Percentiles rank a stretch among this genome's conserved stretches.
Evolutionary conservation across 164 flowering plant species (phyloP).

Genomic region (Tetracentron sinense): DNA sequence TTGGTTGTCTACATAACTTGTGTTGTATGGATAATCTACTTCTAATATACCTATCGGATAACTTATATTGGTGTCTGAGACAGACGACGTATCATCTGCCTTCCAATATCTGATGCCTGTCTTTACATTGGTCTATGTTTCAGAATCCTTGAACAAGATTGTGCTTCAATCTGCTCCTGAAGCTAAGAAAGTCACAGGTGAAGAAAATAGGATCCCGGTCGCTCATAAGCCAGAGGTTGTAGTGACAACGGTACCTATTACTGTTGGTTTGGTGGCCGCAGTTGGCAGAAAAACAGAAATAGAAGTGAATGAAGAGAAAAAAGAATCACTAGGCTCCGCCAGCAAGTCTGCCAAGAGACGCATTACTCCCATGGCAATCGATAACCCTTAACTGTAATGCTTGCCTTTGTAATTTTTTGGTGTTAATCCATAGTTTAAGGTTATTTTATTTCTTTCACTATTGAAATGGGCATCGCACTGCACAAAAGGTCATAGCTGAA

Average conservation of each 20-base stretch:
- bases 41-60: no score
- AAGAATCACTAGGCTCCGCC: slow-evolving; percentile 21
- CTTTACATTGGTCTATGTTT: background rate
- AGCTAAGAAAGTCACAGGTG: slow-evolving; percentile 14
- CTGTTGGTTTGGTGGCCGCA: slow-evolving; percentile 7
- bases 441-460: no score
- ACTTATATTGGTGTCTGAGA: no score
- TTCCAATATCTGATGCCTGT: background rate
- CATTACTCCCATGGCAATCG: slow-evolving; percentile 80
- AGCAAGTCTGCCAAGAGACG: slow-evolving; percentile 73
- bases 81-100: background rate
- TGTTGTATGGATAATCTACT: background rate
- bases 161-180: slow-evolving; percentile 21
- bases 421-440: background rate
- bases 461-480: background rate
- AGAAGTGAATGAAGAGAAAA: slow-evolving; percentile 22
- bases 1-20: slow-evolving; percentile 7
- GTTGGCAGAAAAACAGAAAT: slow-evolving; percentile 8
- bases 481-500: no score
- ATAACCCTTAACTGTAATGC: slow-evolving; percentile 17
- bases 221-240: slow-evolving; percentile 21
- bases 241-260: slow-evolving; percentile 9
- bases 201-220: slow-evolving; percentile 23
- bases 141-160: background rate
- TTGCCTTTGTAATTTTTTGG: background rate